These are phyloP conservation scores for Wickerhamiella musiphila DNA, from an alignment of 805 yeast species.

Conservation along the genomic window DNA sequence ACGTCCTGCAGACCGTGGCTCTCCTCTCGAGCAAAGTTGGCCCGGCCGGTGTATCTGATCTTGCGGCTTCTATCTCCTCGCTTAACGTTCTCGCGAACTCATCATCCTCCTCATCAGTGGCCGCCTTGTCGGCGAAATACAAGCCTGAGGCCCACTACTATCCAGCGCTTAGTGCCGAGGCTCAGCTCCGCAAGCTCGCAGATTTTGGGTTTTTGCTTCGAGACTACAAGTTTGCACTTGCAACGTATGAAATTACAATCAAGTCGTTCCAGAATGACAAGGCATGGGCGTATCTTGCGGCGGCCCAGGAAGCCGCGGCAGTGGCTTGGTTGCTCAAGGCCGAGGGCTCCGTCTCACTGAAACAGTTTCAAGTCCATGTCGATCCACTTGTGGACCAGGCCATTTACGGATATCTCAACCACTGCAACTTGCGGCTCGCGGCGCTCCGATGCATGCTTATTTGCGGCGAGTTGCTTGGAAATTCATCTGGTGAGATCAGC, in stretches of 20 bases:
- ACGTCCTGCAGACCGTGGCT: conserved; percentile 4
- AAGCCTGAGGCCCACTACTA: conserved; percentile 5
- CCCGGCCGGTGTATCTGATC: not conserved
- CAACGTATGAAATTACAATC: conserved; percentile 65
- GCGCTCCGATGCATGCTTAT: conserved; percentile 52
- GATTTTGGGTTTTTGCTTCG: conserved; percentile 88
- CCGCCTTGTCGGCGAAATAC: conserved; percentile 1
- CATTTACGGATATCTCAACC: conserved; percentile 54
- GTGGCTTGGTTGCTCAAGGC: conserved; percentile 46
- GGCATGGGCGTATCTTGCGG: conserved; percentile 67
- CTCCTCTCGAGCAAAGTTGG: not conserved
- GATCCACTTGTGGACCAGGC: conserved; percentile 54
- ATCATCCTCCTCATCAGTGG: not conserved
- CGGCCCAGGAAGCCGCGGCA: conserved; percentile 79
- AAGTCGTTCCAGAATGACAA: conserved; percentile 62
- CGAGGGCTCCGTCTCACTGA: conserved; percentile 20
- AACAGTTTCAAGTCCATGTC: conserved; percentile 35
- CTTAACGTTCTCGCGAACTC: no score
- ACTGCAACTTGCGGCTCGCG: conserved; percentile 51
- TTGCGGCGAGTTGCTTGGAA: conserved; percentile 49
- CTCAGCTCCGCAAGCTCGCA: conserved; percentile 62
- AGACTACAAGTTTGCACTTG: conserved; percentile 70
- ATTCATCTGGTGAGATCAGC: conserved; percentile 25
- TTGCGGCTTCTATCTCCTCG: no score
- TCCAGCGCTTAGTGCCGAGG: conserved; percentile 27